Percentiles rank a stretch among this genome's conserved stretches.
phyloP scores from a whole-genome alignment of 225 moss, liverwort and hornwort genomes.

The Sphagnum tenellum region DNA sequence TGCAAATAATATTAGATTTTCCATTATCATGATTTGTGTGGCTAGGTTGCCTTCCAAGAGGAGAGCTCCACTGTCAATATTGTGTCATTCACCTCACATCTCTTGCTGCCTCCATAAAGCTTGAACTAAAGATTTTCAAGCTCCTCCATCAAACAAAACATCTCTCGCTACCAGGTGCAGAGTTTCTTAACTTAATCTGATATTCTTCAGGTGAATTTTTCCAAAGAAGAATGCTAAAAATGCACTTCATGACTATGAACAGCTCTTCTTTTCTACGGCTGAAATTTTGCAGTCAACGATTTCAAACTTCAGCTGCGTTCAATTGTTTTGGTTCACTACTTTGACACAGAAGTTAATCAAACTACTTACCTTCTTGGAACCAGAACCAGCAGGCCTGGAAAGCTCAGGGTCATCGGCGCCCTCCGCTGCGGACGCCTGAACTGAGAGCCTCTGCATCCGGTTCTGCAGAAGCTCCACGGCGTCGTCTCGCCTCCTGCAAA shows the following conservation, averaged over 20 bases:
- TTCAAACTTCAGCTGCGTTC: background rate
- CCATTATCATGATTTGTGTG: too few relatives aligned
- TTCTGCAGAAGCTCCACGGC: conserved; percentile 10
- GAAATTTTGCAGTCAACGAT: background rate
- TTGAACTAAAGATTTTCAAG: too few relatives aligned
- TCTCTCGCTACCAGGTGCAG: too few relatives aligned
- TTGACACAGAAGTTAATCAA: background rate
- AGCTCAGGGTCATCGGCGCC: conserved; percentile 18
- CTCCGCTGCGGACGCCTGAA: conserved; percentile 22
- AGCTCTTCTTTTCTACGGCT: background rate
- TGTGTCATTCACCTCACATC: too few relatives aligned
- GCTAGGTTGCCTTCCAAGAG: too few relatives aligned
- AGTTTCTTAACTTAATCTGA: too few relatives aligned
- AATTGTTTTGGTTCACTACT: background rate
- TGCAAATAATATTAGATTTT: background rate
- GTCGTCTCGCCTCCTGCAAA: conserved; percentile 16
- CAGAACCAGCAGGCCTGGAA: conserved; percentile 35
- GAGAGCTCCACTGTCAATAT: too few relatives aligned
- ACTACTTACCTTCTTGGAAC: conserved; percentile 30
- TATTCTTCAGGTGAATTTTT: too few relatives aligned
- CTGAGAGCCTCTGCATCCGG: conserved; percentile 17
- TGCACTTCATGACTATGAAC: background rate
- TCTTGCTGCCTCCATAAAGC: too few relatives aligned
- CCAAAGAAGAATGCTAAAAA: too few relatives aligned
- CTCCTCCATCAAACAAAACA: too few relatives aligned